Evolutionary conservation across 2,329 filamentous ascomycete genomes (phyloP).

Genomic region (Penicillium sp.): DNA sequence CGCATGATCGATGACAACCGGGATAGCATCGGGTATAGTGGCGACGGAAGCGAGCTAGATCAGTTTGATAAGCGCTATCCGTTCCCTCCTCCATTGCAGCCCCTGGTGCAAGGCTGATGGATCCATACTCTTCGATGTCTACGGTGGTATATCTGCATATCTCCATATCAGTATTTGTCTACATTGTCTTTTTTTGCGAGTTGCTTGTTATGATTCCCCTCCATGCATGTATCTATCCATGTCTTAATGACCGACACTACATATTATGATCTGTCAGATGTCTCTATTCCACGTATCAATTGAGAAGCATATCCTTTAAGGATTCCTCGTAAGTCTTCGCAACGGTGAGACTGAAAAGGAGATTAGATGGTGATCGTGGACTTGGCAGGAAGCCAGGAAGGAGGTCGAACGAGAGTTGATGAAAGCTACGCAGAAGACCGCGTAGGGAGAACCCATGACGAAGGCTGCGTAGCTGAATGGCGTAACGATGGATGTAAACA

Average conservation of each 20-base stretch:
- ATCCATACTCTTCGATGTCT: not conserved
- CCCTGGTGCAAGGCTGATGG: conserved; percentile 5
- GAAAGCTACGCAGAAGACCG: no score
- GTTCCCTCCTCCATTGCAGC: conserved; percentile 7
- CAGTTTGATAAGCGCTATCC: conserved; percentile 13
- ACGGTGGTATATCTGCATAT: conserved; percentile 1
- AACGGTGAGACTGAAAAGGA: no score
- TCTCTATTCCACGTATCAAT: not conserved
- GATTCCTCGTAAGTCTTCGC: not conserved
- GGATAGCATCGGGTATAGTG: conserved; percentile 54
- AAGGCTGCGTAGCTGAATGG: no score
- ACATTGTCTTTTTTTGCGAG: not conserved
- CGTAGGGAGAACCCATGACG: no score
- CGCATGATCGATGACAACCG: conserved; percentile 61
- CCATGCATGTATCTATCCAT: conserved; percentile 7
- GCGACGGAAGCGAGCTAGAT: conserved; percentile 24
- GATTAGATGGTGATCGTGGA: no score
- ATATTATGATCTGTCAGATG: not conserved
- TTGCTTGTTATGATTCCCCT: conserved; percentile 5
- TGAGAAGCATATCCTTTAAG: not conserved
- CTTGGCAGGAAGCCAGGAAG: no score
- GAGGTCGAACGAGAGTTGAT: no score
- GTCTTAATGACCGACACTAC: conserved; percentile 7
- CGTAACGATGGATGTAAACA: no score
- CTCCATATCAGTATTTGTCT: not conserved